Conservation (phyloP, 805 yeast species). For the Clavispora asparagi region DNA sequence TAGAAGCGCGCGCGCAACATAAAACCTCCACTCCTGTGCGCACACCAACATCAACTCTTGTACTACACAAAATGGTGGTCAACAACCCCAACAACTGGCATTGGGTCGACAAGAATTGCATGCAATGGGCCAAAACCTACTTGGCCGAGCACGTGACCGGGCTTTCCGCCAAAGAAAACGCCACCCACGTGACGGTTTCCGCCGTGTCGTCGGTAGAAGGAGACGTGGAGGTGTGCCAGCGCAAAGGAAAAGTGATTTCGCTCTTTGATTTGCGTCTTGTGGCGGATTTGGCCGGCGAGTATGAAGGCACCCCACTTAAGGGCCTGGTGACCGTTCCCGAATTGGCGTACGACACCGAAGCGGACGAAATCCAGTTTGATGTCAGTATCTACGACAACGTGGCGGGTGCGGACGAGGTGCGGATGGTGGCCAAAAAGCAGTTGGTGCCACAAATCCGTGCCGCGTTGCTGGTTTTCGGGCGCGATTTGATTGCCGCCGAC, state of each 20-base stretch:
- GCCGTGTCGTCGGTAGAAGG: slow-evolving; percentile 70
- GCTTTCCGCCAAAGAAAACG: slow-evolving; percentile 30
- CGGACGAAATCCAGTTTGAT: slow-evolving; percentile 81
- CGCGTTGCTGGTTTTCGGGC: slow-evolving; percentile 61
- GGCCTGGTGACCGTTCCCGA: slow-evolving; percentile 88
- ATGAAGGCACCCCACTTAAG: slow-evolving; percentile 31
- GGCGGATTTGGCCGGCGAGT: slow-evolving; percentile 49
- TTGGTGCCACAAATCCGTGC: slow-evolving; percentile 69
- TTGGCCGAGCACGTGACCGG: slow-evolving; percentile 60
- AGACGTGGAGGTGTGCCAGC: slow-evolving; percentile 94
- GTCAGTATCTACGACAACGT: slow-evolving; percentile 58
- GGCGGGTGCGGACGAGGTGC: slow-evolving; percentile 44
- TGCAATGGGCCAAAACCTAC: slow-evolving; percentile 82
- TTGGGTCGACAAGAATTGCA: slow-evolving; percentile 98
- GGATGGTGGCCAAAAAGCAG: slow-evolving; percentile 42
- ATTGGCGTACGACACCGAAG: slow-evolving; percentile 85
- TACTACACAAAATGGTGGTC: slow-evolving; percentile 61
- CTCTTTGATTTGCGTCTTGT: slow-evolving; percentile 75
- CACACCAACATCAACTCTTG: neutral
- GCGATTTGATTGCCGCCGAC: slow-evolving; percentile 66
- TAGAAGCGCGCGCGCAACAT: slow-evolving; percentile 4
- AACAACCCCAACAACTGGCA: slow-evolving; percentile 99
- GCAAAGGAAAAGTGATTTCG: slow-evolving; percentile 94
- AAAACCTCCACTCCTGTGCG: neutral
- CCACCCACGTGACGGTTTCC: slow-evolving; percentile 30